Evolutionary conservation across 1,284 basidiomycete genomes (phyloP).

Genomic region (Athelia psychrophila): DNA sequence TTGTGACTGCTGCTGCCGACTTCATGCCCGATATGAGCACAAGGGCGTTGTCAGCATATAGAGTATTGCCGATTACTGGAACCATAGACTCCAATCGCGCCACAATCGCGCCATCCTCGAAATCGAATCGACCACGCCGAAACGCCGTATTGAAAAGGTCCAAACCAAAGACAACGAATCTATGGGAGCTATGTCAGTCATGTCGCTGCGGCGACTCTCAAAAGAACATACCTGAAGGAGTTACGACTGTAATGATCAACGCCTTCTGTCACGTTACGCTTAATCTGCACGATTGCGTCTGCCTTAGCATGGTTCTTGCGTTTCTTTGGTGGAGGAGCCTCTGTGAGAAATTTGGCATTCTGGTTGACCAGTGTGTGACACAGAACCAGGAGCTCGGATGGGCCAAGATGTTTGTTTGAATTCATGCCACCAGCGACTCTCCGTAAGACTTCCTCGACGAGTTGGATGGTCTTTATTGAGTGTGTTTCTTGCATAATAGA

Average conservation of each 20-base stretch:
- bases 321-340: slow-evolving; percentile 41
- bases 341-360: slow-evolving; percentile 81
- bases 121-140: slow-evolving; percentile 84
- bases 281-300: slow-evolving; percentile 76
- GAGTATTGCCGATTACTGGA: slow-evolving; percentile 85
- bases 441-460: slow-evolving; percentile 87
- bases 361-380: slow-evolving; percentile 91
- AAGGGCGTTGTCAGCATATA: slow-evolving; percentile 82
- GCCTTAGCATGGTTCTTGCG: slow-evolving; percentile 40
- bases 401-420: slow-evolving; percentile 71
- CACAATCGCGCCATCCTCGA: slow-evolving; percentile 70
- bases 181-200: slow-evolving; percentile 26
- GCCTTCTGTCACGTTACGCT: slow-evolving; percentile 57
- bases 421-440: slow-evolving; percentile 86
- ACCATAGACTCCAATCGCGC: slow-evolving; percentile 87
- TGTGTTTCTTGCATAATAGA: slow-evolving; percentile 88
- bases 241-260: slow-evolving; percentile 81
- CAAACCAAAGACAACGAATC: slow-evolving; percentile 91
- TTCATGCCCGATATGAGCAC: slow-evolving; percentile 84
- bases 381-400: slow-evolving; percentile 75
- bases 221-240: slow-evolving; percentile 63
- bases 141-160: slow-evolving; percentile 91
- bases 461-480: slow-evolving; percentile 78
- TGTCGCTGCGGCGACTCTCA: neutral
- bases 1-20: slow-evolving; percentile 79